Percentiles rank a stretch among this genome's conserved stretches.
phyloP scores from a whole-genome alignment of 345 rosid genomes.

The Sonneratia alba region DNA sequence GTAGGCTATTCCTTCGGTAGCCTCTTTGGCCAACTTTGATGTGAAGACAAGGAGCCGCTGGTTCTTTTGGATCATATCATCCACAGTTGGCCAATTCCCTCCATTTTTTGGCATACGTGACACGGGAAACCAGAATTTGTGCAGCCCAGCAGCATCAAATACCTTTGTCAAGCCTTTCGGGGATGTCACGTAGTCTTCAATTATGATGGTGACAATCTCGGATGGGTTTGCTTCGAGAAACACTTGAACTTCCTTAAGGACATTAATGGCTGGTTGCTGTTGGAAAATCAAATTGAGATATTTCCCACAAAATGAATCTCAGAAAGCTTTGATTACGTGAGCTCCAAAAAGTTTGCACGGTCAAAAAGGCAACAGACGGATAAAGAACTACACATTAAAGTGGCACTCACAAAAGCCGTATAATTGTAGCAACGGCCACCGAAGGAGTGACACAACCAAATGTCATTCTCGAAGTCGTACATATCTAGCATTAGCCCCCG shows the following conservation, averaged over 20 bases:
- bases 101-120: conserved; percentile 78
- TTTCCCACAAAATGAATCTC: background rate
- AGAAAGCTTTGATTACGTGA: background rate
- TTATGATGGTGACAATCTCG: conserved; percentile 62
- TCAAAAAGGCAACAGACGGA: background rate
- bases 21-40: conserved; percentile 55
- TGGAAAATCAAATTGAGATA: background rate
- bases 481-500: conserved; percentile 90
- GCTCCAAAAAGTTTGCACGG: background rate
- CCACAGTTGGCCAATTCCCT: conserved; percentile 65
- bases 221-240: conserved; percentile 53
- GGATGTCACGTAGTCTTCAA: conserved; percentile 80
- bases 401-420: conserved; percentile 71
- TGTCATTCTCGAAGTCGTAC: conserved; percentile 67
- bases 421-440: conserved; percentile 51
- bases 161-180: conserved; percentile 56
- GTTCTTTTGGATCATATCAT: conserved; percentile 55
- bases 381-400: background rate
- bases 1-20: conserved; percentile 68
- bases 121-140: conserved; percentile 64
- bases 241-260: conserved; percentile 48
- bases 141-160: conserved; percentile 62
- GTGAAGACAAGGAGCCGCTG: conserved; percentile 77
- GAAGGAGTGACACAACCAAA: conserved; percentile 88
- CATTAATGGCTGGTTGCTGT: conserved; percentile 52